These are phyloP conservation scores for Calonectria hawksworthii DNA, from an alignment of 2,329 filamentous ascomycete species.

Conservation along the genomic window DNA sequence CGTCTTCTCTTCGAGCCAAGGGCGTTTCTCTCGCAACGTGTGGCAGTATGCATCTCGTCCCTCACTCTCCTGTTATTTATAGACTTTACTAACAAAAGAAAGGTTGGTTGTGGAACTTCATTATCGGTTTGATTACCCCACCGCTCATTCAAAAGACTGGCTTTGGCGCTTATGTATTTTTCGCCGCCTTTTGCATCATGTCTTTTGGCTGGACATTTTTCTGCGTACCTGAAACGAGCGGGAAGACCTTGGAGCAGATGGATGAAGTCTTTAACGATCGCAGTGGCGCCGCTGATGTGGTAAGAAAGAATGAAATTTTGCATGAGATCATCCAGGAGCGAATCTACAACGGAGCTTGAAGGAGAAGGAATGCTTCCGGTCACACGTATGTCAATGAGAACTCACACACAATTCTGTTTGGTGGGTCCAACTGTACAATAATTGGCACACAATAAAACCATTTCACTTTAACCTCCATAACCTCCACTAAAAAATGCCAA, in stretches of 20 bases:
- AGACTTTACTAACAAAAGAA: not conserved
- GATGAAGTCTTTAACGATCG: slow-evolving; percentile 2
- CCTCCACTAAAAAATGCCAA: not conserved
- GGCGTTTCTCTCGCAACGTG: not conserved
- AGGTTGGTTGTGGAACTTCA: not conserved
- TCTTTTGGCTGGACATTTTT: not conserved
- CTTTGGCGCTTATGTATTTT: not conserved
- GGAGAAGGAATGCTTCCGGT: too few relatives aligned
- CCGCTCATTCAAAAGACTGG: not conserved
- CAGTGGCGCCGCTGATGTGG: not conserved
- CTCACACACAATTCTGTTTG: not conserved
- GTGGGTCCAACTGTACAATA: too few relatives aligned
- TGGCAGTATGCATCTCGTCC: not conserved
- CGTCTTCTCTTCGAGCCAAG: not conserved
- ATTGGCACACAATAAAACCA: not conserved
- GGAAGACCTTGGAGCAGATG: not conserved
- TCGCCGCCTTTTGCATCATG: not conserved
- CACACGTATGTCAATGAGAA: not conserved
- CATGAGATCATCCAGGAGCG: not conserved
- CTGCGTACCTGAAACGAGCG: not conserved
- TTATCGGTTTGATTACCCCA: not conserved
- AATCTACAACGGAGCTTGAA: not conserved
- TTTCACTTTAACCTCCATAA: not conserved
- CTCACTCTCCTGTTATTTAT: not conserved
- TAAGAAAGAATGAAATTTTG: not conserved